Base-by-base conservation (phyloP, 345 rosid species). In the Hypericum androsaemum region DNA sequence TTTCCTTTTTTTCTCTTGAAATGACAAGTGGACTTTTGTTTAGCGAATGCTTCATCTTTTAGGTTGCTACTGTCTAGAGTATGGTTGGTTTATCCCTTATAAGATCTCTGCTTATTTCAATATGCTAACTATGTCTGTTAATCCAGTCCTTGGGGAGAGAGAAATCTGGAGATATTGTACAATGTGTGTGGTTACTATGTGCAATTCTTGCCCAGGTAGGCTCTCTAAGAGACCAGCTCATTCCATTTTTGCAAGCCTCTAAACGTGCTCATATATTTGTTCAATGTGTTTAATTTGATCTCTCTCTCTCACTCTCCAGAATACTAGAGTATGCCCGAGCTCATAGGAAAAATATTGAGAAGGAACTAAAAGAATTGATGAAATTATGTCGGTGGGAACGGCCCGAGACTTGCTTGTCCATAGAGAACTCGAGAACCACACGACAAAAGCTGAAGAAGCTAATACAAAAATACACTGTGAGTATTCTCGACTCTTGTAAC, bases 121-220 rank as follows among this genome's bases (percentile, higher is more conserved):
- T 39, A 43, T 44, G 7, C 6, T 9, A 6, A 9, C 47, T 44
- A 6, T 8, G 15, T 2, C 10, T 8, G 47, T 12, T 44, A 12
- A 32, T 73, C 67, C 82, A 90, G 98, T 62, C 63, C 64, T 39
- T 48, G 66, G 76, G 80, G 79, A 62, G 75, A 72, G 64, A 74
- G 64, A 64, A 81, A 68, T 59, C 50, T 80, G 67, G 75, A 68
- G 62, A 80, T 88, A 47, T 66, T 89, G 53, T 92, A 84, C 84
- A 92, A 92, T 64, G 42, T 78, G 38, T 84, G 79, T 68, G 98
- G 98, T 47, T 79, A 79, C 74, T 82, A 84, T 57, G 66, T 81
- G 59, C 98, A 92, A 65, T 80, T 81, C 69, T 82, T 84, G 71
- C 96, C 98, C 5, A 54, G 63, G 98, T 87, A 66, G 82, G 86